Conservation (phyloP, 2,329 filamentous ascomycete genomes). For the Colletotrichum chlorophyti region DNA sequence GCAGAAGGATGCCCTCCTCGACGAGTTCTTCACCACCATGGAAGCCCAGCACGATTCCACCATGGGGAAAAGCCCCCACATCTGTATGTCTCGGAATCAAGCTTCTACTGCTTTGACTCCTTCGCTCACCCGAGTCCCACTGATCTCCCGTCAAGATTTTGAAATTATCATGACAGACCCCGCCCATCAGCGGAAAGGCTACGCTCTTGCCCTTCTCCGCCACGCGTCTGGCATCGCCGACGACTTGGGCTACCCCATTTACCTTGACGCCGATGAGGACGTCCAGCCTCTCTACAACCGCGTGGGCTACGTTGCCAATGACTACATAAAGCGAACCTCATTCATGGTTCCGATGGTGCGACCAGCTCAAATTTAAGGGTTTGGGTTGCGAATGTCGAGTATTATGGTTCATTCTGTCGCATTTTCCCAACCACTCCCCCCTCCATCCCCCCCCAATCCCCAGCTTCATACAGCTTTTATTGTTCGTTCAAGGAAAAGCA, state of each 20-base stretch:
- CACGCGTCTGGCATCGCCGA: constrained; percentile 20
- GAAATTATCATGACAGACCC: constrained; percentile 30
- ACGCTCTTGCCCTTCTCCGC: constrained; percentile 24
- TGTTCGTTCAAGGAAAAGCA: too few relatives aligned
- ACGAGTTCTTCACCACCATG: constrained; percentile 29
- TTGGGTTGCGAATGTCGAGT: neutral
- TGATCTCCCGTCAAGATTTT: constrained; percentile 8
- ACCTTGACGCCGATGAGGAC: constrained; percentile 29
- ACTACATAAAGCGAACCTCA: constrained; percentile 17
- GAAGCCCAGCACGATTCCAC: constrained; percentile 25
- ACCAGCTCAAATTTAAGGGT: neutral
- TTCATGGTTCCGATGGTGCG: constrained; percentile 29
- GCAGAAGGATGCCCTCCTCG: constrained; percentile 22
- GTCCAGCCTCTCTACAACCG: constrained; percentile 24
- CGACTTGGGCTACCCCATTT: constrained; percentile 18
- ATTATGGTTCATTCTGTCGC: too few relatives aligned
- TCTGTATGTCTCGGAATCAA: constrained; percentile 24
- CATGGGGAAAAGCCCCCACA: constrained; percentile 26
- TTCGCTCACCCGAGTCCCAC: too few relatives aligned
- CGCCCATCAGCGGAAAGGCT: constrained; percentile 22
- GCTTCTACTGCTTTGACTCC: neutral
- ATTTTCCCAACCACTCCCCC: too few relatives aligned
- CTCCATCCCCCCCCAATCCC: too few relatives aligned
- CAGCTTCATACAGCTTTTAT: too few relatives aligned
- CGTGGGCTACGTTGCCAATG: constrained; percentile 21